phyloP scores from a whole-genome alignment of 768 basidiomycete genomes.

The Coprinopsis strossmayeri region DNA sequence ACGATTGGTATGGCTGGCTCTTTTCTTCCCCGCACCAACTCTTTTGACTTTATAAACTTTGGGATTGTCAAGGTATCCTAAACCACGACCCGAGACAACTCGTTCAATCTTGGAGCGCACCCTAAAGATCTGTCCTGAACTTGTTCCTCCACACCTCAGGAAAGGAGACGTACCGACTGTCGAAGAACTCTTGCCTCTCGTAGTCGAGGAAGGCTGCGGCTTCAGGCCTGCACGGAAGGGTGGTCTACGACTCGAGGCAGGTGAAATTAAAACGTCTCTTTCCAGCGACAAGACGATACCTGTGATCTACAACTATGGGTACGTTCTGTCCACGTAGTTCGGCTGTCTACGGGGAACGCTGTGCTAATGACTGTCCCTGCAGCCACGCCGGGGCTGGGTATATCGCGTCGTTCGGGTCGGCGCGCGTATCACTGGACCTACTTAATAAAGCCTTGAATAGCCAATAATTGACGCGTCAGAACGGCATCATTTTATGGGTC shows the following conservation, averaged over 20 bases:
- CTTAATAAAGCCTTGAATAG: conserved; percentile 15
- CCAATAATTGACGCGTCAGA: no score
- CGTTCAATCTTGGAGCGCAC: conserved; percentile 47
- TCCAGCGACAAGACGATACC: conserved; percentile 26
- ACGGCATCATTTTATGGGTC: no score
- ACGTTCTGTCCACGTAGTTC: conserved; percentile 13
- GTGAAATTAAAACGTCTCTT: neutral
- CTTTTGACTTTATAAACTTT: neutral
- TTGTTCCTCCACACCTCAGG: conserved; percentile 49
- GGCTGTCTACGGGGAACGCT: conserved; percentile 29
- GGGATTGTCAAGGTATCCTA: conserved; percentile 63
- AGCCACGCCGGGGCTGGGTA: conserved; percentile 20
- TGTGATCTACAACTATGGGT: conserved; percentile 42
- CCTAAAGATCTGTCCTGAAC: conserved; percentile 48
- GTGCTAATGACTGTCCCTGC: conserved; percentile 12
- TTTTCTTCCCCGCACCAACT: neutral
- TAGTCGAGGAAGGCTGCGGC: conserved; percentile 52
- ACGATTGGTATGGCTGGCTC: conserved; percentile 50
- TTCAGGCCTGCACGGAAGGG: conserved; percentile 48
- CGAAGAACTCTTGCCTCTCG: conserved; percentile 42
- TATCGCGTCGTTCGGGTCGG: conserved; percentile 18
- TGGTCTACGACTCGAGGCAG: conserved; percentile 49
- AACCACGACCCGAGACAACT: conserved; percentile 57
- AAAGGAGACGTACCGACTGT: conserved; percentile 29
- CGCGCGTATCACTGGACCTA: conserved; percentile 14